Evolutionary conservation across 371 early-diverging fungal species (phyloP).

Genomic region (Mucor sp.): DNA sequence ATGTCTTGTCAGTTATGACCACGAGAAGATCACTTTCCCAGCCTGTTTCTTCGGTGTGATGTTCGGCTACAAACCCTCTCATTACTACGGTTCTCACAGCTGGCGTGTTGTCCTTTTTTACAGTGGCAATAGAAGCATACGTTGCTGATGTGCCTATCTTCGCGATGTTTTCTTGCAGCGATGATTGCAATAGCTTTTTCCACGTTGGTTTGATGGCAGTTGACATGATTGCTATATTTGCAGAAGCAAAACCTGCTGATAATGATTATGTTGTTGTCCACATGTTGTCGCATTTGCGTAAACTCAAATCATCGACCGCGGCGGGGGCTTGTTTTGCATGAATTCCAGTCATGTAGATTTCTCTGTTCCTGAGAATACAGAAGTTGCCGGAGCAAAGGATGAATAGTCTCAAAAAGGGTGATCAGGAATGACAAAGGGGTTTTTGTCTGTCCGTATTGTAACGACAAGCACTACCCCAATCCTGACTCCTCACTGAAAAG

Average conservation of each 20-base stretch:
- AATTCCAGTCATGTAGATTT: background rate
- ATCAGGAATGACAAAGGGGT: too few species aligned
- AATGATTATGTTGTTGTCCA: background rate
- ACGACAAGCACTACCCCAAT: too few species aligned
- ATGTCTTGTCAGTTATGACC: conserved; percentile 38
- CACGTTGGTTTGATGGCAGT: background rate
- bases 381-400: too few species aligned
- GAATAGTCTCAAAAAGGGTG: background rate
- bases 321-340: background rate
- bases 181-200: conserved; percentile 5
- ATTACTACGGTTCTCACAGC: conserved; percentile 53
- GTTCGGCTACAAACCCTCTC: conserved; percentile 51
- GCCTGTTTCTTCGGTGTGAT: conserved; percentile 37
- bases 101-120: conserved; percentile 37
- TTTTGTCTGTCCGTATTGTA: too few species aligned
- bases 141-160: conserved; percentile 31
- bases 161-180: conserved; percentile 41
- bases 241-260: background rate
- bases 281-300: background rate
- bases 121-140: conserved; percentile 45
- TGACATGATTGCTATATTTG: background rate
- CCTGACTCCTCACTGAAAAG: too few species aligned
- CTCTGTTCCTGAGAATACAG: background rate
- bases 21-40: conserved; percentile 46
- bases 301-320: background rate